Conservation (phyloP, 1,284 basidiomycete genomes). For the Schizopora paradoxa region DNA sequence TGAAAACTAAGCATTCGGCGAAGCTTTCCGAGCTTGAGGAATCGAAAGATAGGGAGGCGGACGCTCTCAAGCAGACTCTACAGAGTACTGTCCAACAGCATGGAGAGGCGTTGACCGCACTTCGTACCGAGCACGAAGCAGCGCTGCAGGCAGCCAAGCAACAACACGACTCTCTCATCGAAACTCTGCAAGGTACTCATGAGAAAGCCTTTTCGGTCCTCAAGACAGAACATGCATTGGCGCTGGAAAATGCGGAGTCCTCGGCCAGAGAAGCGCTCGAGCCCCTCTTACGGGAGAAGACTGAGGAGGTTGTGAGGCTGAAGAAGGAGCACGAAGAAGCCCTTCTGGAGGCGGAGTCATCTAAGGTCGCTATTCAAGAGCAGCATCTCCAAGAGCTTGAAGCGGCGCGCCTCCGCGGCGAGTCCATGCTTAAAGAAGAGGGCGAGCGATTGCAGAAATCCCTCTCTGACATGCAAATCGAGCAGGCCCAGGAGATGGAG, state of each 20-base stretch:
- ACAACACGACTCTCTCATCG: slow-evolving; percentile 49
- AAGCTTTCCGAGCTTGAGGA: slow-evolving; percentile 31
- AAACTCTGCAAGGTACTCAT: slow-evolving; percentile 51
- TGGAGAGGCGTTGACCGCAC: slow-evolving; percentile 32
- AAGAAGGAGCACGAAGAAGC: slow-evolving; percentile 42
- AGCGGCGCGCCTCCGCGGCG: slow-evolving; percentile 33
- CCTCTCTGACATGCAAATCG: slow-evolving; percentile 34
- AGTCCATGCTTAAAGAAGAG: slow-evolving; percentile 36
- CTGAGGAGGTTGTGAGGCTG: slow-evolving; percentile 37
- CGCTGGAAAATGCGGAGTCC: slow-evolving; percentile 10
- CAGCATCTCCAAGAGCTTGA: slow-evolving; percentile 41
- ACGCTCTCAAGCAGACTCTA: slow-evolving; percentile 37
- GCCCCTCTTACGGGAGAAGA: slow-evolving; percentile 19
- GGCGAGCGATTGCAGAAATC: slow-evolving; percentile 34
- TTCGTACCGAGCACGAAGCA: slow-evolving; percentile 46
- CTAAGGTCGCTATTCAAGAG: slow-evolving; percentile 40
- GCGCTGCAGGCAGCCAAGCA: slow-evolving; percentile 45
- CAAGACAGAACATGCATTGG: slow-evolving; percentile 23
- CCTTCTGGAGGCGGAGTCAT: slow-evolving; percentile 38
- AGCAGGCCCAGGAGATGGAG: slow-evolving; percentile 28
- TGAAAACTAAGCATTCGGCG: slow-evolving; percentile 37
- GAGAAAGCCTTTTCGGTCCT: slow-evolving; percentile 45
- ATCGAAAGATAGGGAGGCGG: slow-evolving; percentile 37
- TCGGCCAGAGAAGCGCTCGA: slow-evolving; percentile 25
- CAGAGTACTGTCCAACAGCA: slow-evolving; percentile 36